A percentile compares a stretch with the other conserved stretches of the same genome.
phyloP scores from a whole-genome alignment of 129 eudicot species.

The Arctium lappa region DNA sequence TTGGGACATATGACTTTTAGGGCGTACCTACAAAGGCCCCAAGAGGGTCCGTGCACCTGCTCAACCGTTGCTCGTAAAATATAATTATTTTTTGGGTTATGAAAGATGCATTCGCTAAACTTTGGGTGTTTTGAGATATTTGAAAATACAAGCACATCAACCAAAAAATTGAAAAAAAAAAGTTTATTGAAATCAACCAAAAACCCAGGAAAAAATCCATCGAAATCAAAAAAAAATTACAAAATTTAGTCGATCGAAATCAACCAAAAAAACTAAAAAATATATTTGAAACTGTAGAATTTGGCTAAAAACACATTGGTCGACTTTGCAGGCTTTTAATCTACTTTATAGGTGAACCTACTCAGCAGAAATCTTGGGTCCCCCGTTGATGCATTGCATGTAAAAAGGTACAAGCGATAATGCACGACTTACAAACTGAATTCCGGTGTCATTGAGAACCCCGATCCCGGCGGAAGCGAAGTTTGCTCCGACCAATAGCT shows the following conservation, averaged over 20 bases:
- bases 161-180: not conserved
- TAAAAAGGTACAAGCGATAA: not conserved
- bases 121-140: too few relatives aligned
- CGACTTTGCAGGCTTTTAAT: not conserved
- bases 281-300: not conserved
- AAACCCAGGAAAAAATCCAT: not conserved
- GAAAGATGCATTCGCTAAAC: too few relatives aligned
- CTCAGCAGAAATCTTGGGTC: not conserved
- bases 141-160: not conserved
- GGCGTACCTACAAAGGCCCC: too few relatives aligned
- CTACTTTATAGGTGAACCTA: not conserved
- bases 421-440: constrained; percentile 65
- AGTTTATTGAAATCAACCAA: too few relatives aligned
- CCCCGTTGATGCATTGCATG: not conserved
- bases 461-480: constrained; percentile 85
- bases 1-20: not conserved
- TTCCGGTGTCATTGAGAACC: constrained; percentile 67
- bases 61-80: too few relatives aligned
- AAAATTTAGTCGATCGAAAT: not conserved
- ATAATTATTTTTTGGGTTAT: too few relatives aligned
- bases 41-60: too few relatives aligned
- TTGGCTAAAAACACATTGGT: not conserved
- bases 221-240: not conserved
- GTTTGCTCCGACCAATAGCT: constrained; percentile 63
- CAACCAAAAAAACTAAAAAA: not conserved